Evolutionary conservation across 352 stramenopile species (phyloP).

Genomic region (Phytopythium helicoides): DNA sequence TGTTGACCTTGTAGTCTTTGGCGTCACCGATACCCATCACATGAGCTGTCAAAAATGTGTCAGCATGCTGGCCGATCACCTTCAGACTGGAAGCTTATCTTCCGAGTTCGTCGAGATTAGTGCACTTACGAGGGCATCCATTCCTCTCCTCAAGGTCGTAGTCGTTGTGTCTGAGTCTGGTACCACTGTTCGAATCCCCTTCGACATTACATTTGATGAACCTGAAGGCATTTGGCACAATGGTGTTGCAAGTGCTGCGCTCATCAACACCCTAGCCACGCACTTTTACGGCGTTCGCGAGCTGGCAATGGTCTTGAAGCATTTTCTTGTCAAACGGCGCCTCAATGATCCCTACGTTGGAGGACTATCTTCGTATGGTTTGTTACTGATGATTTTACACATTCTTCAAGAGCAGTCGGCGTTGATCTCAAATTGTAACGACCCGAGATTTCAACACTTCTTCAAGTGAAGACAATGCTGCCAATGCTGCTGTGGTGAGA

Average conservation of each 20-base stretch:
- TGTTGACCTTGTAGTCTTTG: conserved; percentile 81
- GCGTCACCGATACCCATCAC: conserved; percentile 41
- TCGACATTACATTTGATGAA: conserved; percentile 87
- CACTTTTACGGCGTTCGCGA: conserved; percentile 81
- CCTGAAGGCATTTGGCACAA: conserved; percentile 55
- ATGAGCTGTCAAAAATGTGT: conserved; percentile 61
- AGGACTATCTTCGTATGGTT: conserved; percentile 88
- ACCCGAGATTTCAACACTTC: no score
- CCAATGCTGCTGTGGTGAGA: no score
- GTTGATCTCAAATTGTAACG: conserved; percentile 21
- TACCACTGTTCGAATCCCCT: conserved; percentile 40
- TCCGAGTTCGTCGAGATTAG: conserved; percentile 54
- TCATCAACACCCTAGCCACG: conserved; percentile 60
- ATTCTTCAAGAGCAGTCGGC: conserved; percentile 64
- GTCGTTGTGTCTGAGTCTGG: conserved; percentile 29
- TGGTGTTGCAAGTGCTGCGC: conserved; percentile 65
- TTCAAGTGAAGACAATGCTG: no score
- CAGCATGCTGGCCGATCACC: conserved; percentile 21
- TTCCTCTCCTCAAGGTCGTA: conserved; percentile 79
- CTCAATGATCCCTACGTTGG: conserved; percentile 90
- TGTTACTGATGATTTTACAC: conserved; percentile 79
- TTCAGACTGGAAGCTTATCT: conserved; percentile 8
- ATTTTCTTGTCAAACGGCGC: conserved; percentile 83
- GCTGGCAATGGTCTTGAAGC: conserved; percentile 87
- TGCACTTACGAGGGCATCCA: conserved; percentile 63